Evolutionary conservation across 148 eudicot species (phyloP).

Genomic region (Heliosperma pusillum): DNA sequence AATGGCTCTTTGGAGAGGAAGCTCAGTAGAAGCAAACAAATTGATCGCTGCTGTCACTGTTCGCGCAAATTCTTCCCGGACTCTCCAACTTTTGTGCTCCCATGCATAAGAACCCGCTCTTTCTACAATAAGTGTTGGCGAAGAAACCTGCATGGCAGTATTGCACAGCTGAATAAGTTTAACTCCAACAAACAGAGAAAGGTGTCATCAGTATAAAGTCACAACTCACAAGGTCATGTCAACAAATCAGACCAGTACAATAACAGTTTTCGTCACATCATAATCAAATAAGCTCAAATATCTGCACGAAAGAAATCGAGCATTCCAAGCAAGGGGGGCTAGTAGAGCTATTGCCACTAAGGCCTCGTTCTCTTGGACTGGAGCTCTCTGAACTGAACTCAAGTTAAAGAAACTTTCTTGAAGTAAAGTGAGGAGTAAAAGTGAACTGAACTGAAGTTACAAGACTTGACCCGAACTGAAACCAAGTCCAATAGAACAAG

Average conservation of each 20-base stretch:
- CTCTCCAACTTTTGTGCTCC: slow-evolving; percentile 97
- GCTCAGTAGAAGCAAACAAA: slow-evolving; percentile 92
- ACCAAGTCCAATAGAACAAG: too few species aligned
- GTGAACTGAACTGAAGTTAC: too few species aligned
- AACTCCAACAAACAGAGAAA: background rate
- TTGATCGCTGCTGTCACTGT: slow-evolving; percentile 90
- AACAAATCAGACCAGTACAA: background rate
- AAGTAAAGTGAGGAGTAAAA: too few species aligned
- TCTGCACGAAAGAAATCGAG: too few species aligned
- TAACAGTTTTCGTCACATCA: background rate
- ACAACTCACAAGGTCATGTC: background rate
- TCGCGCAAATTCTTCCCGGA: slow-evolving; percentile 91
- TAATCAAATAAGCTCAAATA: too few species aligned
- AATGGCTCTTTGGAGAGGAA: slow-evolving; percentile 95
- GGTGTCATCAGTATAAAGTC: background rate
- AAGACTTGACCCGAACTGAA: too few species aligned
- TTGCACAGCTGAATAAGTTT: background rate
- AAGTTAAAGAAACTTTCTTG: too few species aligned
- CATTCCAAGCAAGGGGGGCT: too few species aligned
- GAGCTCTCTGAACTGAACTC: too few species aligned
- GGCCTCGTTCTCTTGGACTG: too few species aligned
- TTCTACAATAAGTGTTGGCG: slow-evolving; percentile 92
- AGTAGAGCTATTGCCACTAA: too few species aligned
- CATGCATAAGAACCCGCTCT: slow-evolving; percentile 95
- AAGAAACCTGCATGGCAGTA: slow-evolving; percentile 61